A percentile compares a stretch with the other conserved stretches of the same genome.
Evolutionary conservation across 2,329 filamentous ascomycete species (phyloP).

Genomic region (Cytospora schulzeri): DNA sequence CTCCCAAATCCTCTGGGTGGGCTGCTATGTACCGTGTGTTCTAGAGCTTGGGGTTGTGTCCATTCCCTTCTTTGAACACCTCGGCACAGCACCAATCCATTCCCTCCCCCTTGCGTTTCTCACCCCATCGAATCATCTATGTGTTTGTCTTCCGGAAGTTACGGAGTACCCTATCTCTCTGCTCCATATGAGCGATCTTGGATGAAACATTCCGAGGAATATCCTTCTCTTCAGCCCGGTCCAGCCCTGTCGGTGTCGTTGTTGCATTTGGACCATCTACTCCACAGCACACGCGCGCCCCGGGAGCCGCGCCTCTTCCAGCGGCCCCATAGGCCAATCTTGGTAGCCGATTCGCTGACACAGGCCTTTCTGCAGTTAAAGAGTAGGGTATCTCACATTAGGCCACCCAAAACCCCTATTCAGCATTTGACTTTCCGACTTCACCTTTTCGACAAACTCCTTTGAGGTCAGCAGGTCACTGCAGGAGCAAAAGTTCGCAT

Average conservation of each 20-base stretch:
- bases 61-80: neutral
- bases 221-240: slow-evolving; percentile 4
- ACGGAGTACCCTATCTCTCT: neutral
- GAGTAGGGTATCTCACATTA: slow-evolving; percentile 25
- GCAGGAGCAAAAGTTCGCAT: slow-evolving; percentile 60
- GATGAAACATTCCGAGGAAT: slow-evolving; percentile 10
- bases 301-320: slow-evolving; percentile 22
- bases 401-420: slow-evolving; percentile 25
- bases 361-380: slow-evolving; percentile 14
- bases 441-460: slow-evolving; percentile 51
- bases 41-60: neutral
- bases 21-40: neutral
- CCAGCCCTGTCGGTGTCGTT: slow-evolving; percentile 18
- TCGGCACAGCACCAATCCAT: neutral
- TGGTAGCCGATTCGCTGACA: slow-evolving; percentile 25
- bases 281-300: slow-evolving; percentile 22
- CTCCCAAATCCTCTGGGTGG: neutral
- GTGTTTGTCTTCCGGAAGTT: neutral
- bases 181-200: slow-evolving; percentile 1
- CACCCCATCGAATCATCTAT: no score
- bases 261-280: slow-evolving; percentile 23
- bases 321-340: slow-evolving; percentile 22
- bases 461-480: slow-evolving; percentile 84
- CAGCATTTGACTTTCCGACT: slow-evolving; percentile 17
- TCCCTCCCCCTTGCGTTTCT: neutral